These are phyloP conservation scores for Rosa hybrid DNA, from an alignment of 331 rosid genomes.

Conservation along the genomic window DNA sequence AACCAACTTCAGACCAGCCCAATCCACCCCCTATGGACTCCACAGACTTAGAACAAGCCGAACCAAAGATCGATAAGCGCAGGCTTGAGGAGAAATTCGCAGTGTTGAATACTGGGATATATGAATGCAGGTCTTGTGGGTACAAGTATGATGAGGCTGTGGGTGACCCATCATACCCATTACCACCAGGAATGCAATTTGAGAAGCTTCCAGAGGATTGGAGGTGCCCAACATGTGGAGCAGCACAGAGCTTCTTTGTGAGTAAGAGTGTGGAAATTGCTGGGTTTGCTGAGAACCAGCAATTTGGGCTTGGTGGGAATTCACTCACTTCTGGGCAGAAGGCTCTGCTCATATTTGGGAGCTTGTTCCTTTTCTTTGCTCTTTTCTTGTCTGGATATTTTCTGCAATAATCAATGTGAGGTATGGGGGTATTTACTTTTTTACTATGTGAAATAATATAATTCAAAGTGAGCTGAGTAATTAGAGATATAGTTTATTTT, in stretches of 20 bases:
- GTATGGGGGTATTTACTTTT: not conserved
- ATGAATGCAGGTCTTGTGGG: slow-evolving; percentile 95
- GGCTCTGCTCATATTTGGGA: slow-evolving; percentile 78
- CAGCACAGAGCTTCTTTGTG: slow-evolving; percentile 74
- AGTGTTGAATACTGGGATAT: slow-evolving; percentile 78
- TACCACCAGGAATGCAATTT: slow-evolving; percentile 76
- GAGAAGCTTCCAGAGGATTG: slow-evolving; percentile 88
- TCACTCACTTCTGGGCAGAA: slow-evolving; percentile 89
- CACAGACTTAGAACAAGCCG: not conserved
- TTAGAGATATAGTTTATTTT: slow-evolving; percentile 12
- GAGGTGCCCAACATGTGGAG: slow-evolving; percentile 97
- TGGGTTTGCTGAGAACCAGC: slow-evolving; percentile 96
- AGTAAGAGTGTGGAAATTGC: slow-evolving; percentile 98
- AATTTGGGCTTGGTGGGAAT: slow-evolving; percentile 88
- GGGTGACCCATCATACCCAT: slow-evolving; percentile 82
- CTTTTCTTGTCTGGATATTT: slow-evolving; percentile 87
- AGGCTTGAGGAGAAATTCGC: slow-evolving; percentile 92
- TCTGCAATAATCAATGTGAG: slow-evolving; percentile 56
- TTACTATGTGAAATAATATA: not conserved
- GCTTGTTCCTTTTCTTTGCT: slow-evolving; percentile 63
- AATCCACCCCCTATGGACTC: slow-evolving; percentile 14
- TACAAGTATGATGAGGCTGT: slow-evolving; percentile 81
- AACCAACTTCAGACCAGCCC: slow-evolving; percentile 49
- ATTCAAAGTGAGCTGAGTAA: slow-evolving; percentile 22
- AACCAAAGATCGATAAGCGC: slow-evolving; percentile 46